A percentile compares a stretch with the other conserved stretches of the same genome.
These are phyloP conservation scores for Penicillium paxilli DNA, from an alignment of 495 filamentous ascomycete species.

Conservation along the genomic window DNA sequence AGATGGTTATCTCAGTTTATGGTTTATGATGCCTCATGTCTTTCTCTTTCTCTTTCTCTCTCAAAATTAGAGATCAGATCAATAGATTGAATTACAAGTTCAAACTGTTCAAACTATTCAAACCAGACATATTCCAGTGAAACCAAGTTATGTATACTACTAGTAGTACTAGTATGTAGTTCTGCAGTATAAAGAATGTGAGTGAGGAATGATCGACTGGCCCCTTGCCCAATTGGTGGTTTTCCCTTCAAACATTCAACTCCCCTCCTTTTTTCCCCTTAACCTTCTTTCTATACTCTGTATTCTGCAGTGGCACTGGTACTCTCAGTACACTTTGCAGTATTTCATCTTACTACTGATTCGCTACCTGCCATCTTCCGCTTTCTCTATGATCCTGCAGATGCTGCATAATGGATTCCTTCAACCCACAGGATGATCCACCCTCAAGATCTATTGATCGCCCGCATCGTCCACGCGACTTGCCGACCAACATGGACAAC, in stretches of 20 bases:
- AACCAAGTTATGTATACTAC: no score
- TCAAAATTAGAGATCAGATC: not conserved
- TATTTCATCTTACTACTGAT: not conserved
- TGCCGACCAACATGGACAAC: constrained; percentile 16
- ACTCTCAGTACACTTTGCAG: no score
- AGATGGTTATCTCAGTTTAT: not conserved
- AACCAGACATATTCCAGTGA: constrained; percentile 7
- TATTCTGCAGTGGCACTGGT: not conserved
- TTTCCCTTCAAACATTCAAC: constrained; percentile 3
- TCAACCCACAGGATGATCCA: constrained; percentile 26
- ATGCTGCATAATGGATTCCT: constrained; percentile 38
- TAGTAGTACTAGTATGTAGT: no score
- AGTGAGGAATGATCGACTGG: constrained; percentile 19
- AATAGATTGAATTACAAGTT: not conserved
- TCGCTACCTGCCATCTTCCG: not conserved
- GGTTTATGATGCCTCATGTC: not conserved
- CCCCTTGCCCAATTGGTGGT: constrained; percentile 18
- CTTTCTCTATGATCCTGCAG: constrained; percentile 14
- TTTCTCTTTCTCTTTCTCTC: no score
- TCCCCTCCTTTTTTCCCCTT: constrained; percentile 7
- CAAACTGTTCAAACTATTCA: not conserved
- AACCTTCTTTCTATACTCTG: not conserved
- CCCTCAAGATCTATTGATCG: constrained; percentile 25
- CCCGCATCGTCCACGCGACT: constrained; percentile 10
- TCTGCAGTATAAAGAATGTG: constrained; percentile 2